Evolutionary conservation across 192 early-diverging fungal species (phyloP), one percentile per base, ranked within the genome.

Genomic region (Phycomyces blakesleeanus): DNA sequence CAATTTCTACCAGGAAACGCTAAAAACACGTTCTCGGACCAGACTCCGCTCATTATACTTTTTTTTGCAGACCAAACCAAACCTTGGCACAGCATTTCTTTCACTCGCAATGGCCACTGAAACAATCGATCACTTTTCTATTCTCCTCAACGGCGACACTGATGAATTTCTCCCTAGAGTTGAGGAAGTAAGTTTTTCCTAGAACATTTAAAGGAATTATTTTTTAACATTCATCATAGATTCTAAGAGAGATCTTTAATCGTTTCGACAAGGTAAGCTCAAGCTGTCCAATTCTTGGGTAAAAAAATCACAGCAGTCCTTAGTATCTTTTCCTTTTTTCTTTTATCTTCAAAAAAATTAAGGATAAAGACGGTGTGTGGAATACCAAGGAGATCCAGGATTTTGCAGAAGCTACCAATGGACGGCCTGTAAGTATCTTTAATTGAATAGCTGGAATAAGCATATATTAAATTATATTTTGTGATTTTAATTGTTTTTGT

Each of bases 381-480:
- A 82, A 71, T 57, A 60, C 47, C 16, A 47, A 67, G 21, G 80
- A 82, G 44, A 50, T 82, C 39, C 73, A 82, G 24, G 76, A 68
- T 2, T 82, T 79, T 66, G 80, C 80, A 12, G 63, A 62, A 47
- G 78, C 75, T 21, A 82, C 80, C 0, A 82, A 82, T 29, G 80
- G 80, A 40, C 70, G 74, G 10, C 69, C 73, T 50, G 80, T 82
- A 71, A 65, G 67, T 67, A 1, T 44, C 25, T 49, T 5, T 54
- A n/a, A n/a, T n/a, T n/a, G n/a, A n/a, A n/a, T n/a, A n/a, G n/a
- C n/a, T n/a, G n/a, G n/a, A n/a, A n/a, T n/a, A n/a, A n/a, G n/a
- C n/a, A n/a, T n/a, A n/a, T n/a, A n/a, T n/a, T n/a, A n/a, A n/a
- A n/a, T n/a, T n/a, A n/a, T n/a, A n/a, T n/a, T n/a, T n/a, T n/a